Percentiles rank a stretch among this genome's conserved stretches.
Conservation (phyloP, 164 flowering plant genomes). For the Vitis cinerea region DNA sequence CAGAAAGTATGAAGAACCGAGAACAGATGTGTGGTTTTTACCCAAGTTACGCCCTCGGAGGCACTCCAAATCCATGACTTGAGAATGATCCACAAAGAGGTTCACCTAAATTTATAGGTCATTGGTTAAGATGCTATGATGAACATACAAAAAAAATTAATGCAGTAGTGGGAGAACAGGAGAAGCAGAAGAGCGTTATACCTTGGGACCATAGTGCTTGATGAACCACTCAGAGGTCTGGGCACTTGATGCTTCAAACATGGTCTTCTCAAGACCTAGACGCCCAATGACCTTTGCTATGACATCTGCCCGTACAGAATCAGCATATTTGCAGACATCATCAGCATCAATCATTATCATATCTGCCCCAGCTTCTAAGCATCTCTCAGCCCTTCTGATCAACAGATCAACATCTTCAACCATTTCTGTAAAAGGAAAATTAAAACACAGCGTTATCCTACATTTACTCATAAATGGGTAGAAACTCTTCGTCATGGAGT, state of each 20-base stretch:
- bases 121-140: constrained; percentile 3
- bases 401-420: constrained; percentile 85
- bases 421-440: constrained; percentile 40
- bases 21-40: constrained; percentile 50
- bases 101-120: constrained; percentile 59
- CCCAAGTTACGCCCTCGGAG: constrained; percentile 80
- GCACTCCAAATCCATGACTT: constrained; percentile 86
- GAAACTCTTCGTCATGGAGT: too few species aligned
- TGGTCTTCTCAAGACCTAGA: constrained; percentile 91
- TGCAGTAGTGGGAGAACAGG: not conserved
- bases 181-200: constrained; percentile 17
- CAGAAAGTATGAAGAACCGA: constrained; percentile 44
- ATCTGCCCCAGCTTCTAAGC: constrained; percentile 97
- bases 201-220: constrained; percentile 84
- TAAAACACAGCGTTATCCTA: not conserved
- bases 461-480: too few species aligned
- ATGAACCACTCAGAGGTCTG: constrained; percentile 84
- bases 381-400: constrained; percentile 90
- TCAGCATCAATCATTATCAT: constrained; percentile 95
- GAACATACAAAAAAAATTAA: not conserved
- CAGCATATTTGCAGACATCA: constrained; percentile 68
- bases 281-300: constrained; percentile 84
- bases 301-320: constrained; percentile 65
- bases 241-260: constrained; percentile 86
- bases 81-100: constrained; percentile 87